These are phyloP conservation scores for Cladorrhinum sp. DNA, from an alignment of 2,329 filamentous ascomycete genomes.

Conservation along the genomic window DNA sequence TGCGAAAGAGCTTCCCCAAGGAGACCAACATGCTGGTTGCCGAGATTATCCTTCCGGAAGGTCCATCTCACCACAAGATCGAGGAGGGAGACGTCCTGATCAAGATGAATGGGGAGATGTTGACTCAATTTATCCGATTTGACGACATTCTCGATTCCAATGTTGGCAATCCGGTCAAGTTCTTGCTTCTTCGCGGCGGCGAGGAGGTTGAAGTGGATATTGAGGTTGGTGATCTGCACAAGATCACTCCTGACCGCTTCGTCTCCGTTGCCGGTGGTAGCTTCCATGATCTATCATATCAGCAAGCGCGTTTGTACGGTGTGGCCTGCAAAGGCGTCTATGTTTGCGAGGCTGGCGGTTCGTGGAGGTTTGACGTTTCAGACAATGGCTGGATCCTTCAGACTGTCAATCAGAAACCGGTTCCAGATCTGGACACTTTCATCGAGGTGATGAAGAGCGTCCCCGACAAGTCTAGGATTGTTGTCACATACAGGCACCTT, in stretches of 20 bases:
- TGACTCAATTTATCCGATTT: conserved; percentile 88
- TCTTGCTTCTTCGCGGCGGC: conserved; percentile 85
- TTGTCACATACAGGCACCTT: conserved; percentile 94
- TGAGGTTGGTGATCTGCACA: conserved; percentile 82
- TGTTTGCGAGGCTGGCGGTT: conserved; percentile 90
- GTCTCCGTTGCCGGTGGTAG: conserved; percentile 90
- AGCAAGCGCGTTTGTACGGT: conserved; percentile 93
- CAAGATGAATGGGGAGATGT: conserved; percentile 87
- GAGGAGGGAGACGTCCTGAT: conserved; percentile 93
- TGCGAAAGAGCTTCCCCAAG: conserved; percentile 79
- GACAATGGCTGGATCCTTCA: conserved; percentile 94
- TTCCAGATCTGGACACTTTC: conserved; percentile 82
- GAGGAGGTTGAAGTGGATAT: conserved; percentile 83
- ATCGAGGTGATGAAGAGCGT: conserved; percentile 87
- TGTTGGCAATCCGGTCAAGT: conserved; percentile 72
- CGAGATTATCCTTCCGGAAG: conserved; percentile 88
- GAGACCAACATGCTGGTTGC: conserved; percentile 97
- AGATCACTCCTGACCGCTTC: conserved; percentile 93
- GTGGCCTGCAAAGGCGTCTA: conserved; percentile 91
- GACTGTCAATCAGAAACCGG: conserved; percentile 86
- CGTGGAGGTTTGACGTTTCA: conserved; percentile 88
- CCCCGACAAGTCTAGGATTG: conserved; percentile 77
- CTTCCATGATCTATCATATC: conserved; percentile 95
- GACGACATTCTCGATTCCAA: conserved; percentile 89
- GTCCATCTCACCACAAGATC: conserved; percentile 80